phyloP scores from a whole-genome alignment of 441 rosid species.

The Bocquillonia castaneifolia region DNA sequence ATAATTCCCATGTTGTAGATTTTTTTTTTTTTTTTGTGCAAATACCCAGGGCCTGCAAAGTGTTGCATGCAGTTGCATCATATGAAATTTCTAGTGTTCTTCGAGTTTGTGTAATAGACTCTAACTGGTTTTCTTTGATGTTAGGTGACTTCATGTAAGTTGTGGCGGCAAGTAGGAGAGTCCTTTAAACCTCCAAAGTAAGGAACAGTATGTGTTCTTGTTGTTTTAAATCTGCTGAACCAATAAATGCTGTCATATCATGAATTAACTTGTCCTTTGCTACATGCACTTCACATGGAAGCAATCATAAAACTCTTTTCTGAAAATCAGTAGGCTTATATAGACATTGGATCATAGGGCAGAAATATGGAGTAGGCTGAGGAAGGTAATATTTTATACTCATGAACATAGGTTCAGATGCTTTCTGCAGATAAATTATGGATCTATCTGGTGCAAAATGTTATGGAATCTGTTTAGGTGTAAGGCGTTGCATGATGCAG shows the following conservation, averaged over 20 bases:
- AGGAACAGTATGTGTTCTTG: constrained; percentile 18
- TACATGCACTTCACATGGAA: neutral
- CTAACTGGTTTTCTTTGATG: constrained; percentile 20
- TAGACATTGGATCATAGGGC: neutral
- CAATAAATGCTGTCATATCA: neutral
- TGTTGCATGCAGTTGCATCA: neutral
- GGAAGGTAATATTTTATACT: neutral
- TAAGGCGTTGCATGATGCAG: too few relatives aligned
- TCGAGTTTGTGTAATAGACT: neutral
- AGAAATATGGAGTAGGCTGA: neutral
- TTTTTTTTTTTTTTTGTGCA: neutral
- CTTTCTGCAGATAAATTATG: too few relatives aligned
- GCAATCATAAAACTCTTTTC: neutral
- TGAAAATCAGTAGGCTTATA: neutral
- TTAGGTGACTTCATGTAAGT: constrained; percentile 75
- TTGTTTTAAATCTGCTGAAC: neutral
- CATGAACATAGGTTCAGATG: neutral
- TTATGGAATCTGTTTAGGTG: too few relatives aligned
- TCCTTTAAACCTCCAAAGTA: constrained; percentile 92
- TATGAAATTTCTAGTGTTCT: neutral
- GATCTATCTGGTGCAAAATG: too few relatives aligned
- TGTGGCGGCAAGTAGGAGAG: constrained; percentile 93
- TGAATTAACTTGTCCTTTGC: neutral
- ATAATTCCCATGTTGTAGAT: neutral
- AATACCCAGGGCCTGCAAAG: neutral